Evolutionary conservation across 2,329 filamentous ascomycete genomes (phyloP), one percentile per base, ranked within the genome.

Genomic region (Thyridium curvatum): DNA sequence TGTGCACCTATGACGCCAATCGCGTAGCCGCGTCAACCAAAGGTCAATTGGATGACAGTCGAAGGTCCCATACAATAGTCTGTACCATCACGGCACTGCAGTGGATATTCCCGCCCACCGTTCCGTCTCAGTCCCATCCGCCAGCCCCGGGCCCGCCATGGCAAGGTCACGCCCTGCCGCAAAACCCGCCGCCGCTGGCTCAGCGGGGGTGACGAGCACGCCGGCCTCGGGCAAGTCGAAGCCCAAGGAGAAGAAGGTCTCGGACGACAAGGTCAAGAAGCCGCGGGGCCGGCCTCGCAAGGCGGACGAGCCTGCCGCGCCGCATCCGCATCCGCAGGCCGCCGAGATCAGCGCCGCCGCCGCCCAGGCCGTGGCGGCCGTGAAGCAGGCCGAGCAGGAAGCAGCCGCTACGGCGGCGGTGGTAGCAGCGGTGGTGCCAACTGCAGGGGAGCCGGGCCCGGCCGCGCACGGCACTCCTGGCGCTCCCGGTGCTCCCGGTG

Each of bases 241-340:
- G 39, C 10, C 26, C 29, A 43, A 47, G 41, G 41, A 41, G 35
- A 44, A 47, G 45, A 48, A 50, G 37, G 33, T 40, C 38, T 18
- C 34, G 30, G 28, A 46, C 17, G 33, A 43, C 34, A 40, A 38
- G 38, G 34, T 38, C 38, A 44, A 39, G 39, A 50, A 35, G 39
- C 32, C 37, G 35, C 21, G 18, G 26, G 17, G 17, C 31, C 37
- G 38, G 32, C 4, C 13, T 6, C n/a, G 29, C 18, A 36, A 29
- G 14, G 34, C 33, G n/a, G n/a, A n/a, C n/a, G n/a, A n/a, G n/a
- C n/a, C n/a, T n/a, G n/a, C n/a, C 12, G 43, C 41, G 43, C 40
- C 37, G 16, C 28, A 40, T 4, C 38, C 39, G 13, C 35, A 45
- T 10, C 40, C 41, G n/a, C 44, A 40, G 39, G 26, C 30, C 26